Base-by-base conservation (phyloP, 495 filamentous ascomycete species). In the Neurospora cerealis region DNA sequence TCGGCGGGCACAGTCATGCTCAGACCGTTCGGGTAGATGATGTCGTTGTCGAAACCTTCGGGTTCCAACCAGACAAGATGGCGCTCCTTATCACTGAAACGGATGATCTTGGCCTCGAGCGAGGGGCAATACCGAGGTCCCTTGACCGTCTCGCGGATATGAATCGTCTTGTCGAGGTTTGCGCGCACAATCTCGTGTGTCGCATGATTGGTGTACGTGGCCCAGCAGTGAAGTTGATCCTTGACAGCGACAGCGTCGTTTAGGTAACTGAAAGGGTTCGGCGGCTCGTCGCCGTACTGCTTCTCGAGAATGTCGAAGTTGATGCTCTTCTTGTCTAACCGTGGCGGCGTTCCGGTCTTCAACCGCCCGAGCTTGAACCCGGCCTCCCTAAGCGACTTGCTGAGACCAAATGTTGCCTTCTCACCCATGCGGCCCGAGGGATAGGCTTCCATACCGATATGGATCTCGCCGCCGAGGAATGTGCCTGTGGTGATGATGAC, bases 21-120 rank as follows among this genome's bases (percentile, higher is more conserved):
- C 38, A 99, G 93, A 5, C 96, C 96, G 78, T 98, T 98, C 5
- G 96, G 96, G 83, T 99, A 99, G 75, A 99, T 91, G 66, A 97
- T 88, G 75, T 97, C 89, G 80, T 89, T 96, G 74, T 95, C 87
- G 79, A 98, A 96, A 19, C 96, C 96, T 84, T 99, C 96, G 0
- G 96, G 96, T 79, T 99, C 96, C 7, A 99, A 88, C 96, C 96
- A 99, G 54, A 99, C 90, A 71, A 94, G 91, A 78, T 99, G 96
- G 28, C 84, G 85, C n/a, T 89, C 84, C 79, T 91, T 93, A 72
- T 93, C 83, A 21, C 86, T 85, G 80, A 99, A 99, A 15, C 93
- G 90, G 44, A 98, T 93, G 69, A 99, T 87, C 81, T 99, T 99
- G 34, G 94, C 93, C 81, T 99, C 96, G 15, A 99, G 85, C 0